Base-by-base conservation (phyloP, 768 basidiomycete species). In the Agrocybe pediades region DNA sequence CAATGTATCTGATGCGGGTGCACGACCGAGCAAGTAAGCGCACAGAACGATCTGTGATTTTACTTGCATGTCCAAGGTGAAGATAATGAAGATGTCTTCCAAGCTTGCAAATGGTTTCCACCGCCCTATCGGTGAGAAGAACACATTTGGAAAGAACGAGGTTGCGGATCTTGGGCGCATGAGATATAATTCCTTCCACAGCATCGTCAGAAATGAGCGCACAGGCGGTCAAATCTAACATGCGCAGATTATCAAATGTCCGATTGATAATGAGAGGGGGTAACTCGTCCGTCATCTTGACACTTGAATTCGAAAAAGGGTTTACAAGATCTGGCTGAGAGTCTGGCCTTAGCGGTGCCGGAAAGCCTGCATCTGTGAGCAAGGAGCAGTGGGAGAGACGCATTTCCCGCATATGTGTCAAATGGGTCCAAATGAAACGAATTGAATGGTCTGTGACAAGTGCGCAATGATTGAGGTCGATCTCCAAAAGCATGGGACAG, bases 61-160 rank as follows among this genome's bases (percentile, higher is more conserved):
- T 87, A 59, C 76, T 76, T 6, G 92, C 90, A 74, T 99, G 96
- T 6, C 95, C 97, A 36, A 98, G 80, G 68, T 99, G 97, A 27
- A 99, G 81, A 66, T 96, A 93, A 67, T 98, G 97, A 27, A 99
- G 68, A 66, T 95, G 85, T 67, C 90, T 88, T n/a, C 95, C 95
- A 16, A 99, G 79, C 64, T 77, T 79, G 68, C 91, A 91, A 27
- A 98, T 90, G 54, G 82, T 88, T 60, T 89, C 86, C 30, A 98
- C 84, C 1, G 90, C 81, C 53, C 80, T 81, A 71, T 96, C 92
- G 6, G 93, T 92, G 62, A 97, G 74, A 41, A 82, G 68, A 9
- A 70, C 67, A 66, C 95, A 97, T 68, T 95, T 96, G 41, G 93
- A 91, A 42, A 97, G 71, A 41, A 93, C 90, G 33, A 97, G 75